Evolutionary conservation across 345 rosid species (phyloP).

Genomic region (Citrus sp.): DNA sequence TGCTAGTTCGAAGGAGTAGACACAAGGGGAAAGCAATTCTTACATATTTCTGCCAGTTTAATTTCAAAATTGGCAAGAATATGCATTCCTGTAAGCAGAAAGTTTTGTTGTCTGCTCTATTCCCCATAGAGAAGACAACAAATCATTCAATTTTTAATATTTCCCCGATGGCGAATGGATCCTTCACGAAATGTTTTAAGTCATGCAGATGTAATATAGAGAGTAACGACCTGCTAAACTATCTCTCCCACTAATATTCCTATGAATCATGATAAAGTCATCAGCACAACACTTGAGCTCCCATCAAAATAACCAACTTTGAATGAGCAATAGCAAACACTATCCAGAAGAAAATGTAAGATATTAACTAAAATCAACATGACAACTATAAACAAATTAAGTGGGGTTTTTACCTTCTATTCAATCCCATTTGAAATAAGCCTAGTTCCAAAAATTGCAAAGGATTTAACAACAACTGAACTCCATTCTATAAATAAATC

Average conservation of each 20-base stretch:
- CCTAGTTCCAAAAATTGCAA: not conserved
- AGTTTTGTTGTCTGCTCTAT: not conserved
- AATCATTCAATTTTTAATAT: not conserved
- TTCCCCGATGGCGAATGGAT: not conserved
- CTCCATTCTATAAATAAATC: not conserved
- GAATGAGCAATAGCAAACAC: too few relatives aligned
- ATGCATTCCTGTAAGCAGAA: not conserved
- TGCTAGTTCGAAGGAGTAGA: not conserved
- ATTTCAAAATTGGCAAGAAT: not conserved
- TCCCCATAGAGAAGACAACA: not conserved
- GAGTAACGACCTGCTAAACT: not conserved
- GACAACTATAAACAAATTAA: not conserved
- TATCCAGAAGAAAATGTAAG: not conserved
- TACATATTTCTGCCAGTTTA: not conserved
- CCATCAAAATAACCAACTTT: not conserved
- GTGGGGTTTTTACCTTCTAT: not conserved
- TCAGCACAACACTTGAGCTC: not conserved
- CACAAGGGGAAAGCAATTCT: not conserved
- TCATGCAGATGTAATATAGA: not conserved
- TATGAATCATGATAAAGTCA: not conserved
- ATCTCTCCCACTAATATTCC: not conserved
- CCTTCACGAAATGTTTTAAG: not conserved
- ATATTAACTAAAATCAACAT: not conserved
- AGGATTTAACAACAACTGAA: not conserved
- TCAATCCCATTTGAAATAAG: not conserved